These are phyloP conservation scores for Lactifluus hygrophoroides DNA, from an alignment of 768 basidiomycete species.

Conservation along the genomic window DNA sequence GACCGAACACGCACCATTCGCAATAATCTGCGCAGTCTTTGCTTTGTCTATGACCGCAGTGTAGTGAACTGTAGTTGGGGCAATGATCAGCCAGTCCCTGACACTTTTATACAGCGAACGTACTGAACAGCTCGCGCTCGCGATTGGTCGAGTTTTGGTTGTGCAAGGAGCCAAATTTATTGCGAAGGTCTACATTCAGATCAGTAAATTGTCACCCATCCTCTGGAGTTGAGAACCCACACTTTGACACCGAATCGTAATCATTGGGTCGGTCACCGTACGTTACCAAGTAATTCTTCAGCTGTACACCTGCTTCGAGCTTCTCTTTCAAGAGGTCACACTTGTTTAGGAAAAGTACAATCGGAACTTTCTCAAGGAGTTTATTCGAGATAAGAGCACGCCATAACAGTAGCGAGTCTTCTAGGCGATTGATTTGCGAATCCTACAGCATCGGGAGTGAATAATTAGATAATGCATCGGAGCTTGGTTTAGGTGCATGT, in stretches of 20 bases:
- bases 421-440: conserved; percentile 61
- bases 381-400: conserved; percentile 62
- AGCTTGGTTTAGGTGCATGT: neutral
- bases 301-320: conserved; percentile 63
- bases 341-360: conserved; percentile 79
- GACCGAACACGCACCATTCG: conserved; percentile 43
- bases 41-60: conserved; percentile 79
- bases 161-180: conserved; percentile 65
- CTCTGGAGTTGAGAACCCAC: conserved; percentile 32
- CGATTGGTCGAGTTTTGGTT: conserved; percentile 60
- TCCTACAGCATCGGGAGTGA: conserved; percentile 39
- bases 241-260: conserved; percentile 66
- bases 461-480: conserved; percentile 13
- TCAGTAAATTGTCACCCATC: neutral
- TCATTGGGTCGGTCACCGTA: conserved; percentile 76
- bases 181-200: conserved; percentile 49
- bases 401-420: conserved; percentile 76
- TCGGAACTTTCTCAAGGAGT: conserved; percentile 62
- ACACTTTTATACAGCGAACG: conserved; percentile 22
- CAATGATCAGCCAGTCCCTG: neutral
- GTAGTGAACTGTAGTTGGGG: conserved; percentile 48
- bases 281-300: conserved; percentile 58
- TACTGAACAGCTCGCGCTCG: conserved; percentile 65
- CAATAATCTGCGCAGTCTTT: conserved; percentile 64
- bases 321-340: conserved; percentile 72